phyloP scores from a whole-genome alignment of 192 early-diverging fungal genomes.

The Allomyces arbusculus region DNA sequence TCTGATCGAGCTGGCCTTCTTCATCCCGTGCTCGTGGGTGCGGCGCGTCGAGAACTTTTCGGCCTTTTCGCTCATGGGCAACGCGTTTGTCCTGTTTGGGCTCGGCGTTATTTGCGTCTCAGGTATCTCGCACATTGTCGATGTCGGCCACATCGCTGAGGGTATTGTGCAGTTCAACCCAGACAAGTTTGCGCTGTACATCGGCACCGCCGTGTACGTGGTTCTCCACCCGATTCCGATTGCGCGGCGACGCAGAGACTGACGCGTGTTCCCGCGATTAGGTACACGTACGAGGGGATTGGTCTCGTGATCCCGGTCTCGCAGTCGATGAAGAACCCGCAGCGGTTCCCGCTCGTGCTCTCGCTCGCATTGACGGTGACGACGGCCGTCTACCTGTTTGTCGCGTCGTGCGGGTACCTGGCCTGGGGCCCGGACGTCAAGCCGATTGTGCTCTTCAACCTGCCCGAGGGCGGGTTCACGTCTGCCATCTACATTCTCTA shows the following conservation, averaged over 20 bases:
- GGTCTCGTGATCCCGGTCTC: constrained; percentile 25
- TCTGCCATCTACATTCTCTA: constrained; percentile 46
- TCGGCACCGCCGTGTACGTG: constrained; percentile 38
- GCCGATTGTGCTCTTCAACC: constrained; percentile 49
- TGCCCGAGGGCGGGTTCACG: constrained; percentile 27
- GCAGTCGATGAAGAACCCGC: constrained; percentile 31
- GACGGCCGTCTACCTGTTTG: constrained; percentile 17
- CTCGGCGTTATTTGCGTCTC: constrained; percentile 31
- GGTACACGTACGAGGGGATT: too few relatives aligned
- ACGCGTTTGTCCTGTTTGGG: constrained; percentile 38
- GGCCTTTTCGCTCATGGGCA: too few relatives aligned
- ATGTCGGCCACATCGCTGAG: constrained; percentile 22
- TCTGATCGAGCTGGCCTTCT: too few relatives aligned
- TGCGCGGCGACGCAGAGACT: too few relatives aligned
- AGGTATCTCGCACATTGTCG: constrained; percentile 24
- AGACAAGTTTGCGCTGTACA: constrained; percentile 38
- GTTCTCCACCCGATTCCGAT: not conserved
- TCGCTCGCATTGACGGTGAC: constrained; percentile 19
- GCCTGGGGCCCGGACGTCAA: constrained; percentile 46
- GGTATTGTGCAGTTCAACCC: constrained; percentile 35
- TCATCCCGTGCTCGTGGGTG: too few relatives aligned
- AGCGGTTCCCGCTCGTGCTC: constrained; percentile 28
- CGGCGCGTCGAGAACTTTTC: too few relatives aligned
- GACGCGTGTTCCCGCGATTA: too few relatives aligned
- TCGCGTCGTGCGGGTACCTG: constrained; percentile 34